phyloP scores from a whole-genome alignment of 1,139 yeast species.

The Sugiyamaella paludigena region DNA sequence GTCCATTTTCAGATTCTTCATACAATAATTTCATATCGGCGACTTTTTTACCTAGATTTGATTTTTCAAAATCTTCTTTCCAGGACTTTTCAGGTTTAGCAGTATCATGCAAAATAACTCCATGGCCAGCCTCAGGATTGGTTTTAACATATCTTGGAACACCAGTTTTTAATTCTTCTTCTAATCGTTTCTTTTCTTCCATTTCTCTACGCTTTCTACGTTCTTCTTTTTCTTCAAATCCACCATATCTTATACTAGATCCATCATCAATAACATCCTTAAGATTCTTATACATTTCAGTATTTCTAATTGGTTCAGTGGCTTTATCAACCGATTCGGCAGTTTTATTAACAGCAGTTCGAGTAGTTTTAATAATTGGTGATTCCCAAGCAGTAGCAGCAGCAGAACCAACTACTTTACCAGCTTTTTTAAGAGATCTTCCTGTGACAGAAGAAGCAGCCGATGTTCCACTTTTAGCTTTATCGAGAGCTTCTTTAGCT shows the following conservation, averaged over 20 bases:
- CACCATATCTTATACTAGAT: constrained; percentile 83
- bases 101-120: constrained; percentile 77
- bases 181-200: constrained; percentile 39
- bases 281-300: constrained; percentile 85
- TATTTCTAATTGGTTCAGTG: constrained; percentile 90
- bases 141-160: constrained; percentile 59
- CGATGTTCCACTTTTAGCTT: constrained; percentile 53
- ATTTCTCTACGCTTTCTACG: constrained; percentile 65
- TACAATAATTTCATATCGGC: constrained; percentile 61
- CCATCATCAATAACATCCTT: constrained; percentile 92
- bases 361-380: constrained; percentile 82
- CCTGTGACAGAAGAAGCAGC: constrained; percentile 66
- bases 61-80: constrained; percentile 61
- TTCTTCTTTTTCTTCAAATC: constrained; percentile 82
- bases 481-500: constrained; percentile 90
- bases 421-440: constrained; percentile 80
- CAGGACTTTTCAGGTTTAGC: constrained; percentile 66
- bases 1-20: constrained; percentile 93
- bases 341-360: constrained; percentile 74
- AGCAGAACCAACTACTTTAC: constrained; percentile 88
- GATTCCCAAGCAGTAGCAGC: constrained; percentile 97
- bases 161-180: constrained; percentile 62
- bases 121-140: constrained; percentile 83
- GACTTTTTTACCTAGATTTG: constrained; percentile 66
- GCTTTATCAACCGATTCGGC: constrained; percentile 77